Evolutionary conservation across 306 rosid species (phyloP).

Genomic region (Arachis stenosperma): DNA sequence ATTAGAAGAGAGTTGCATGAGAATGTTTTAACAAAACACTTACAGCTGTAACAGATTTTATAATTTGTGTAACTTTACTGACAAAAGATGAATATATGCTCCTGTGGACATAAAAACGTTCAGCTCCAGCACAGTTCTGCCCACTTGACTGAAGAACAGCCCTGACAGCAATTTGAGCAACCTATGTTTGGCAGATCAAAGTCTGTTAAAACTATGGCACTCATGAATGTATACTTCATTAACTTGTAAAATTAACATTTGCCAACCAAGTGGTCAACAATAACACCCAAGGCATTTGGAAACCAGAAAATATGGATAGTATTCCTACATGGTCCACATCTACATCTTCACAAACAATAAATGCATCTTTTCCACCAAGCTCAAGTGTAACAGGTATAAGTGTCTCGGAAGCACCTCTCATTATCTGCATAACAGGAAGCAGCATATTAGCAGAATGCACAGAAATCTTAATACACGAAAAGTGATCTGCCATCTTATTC

Average conservation of each 20-base stretch:
- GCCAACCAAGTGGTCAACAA: conserved; percentile 27
- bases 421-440: conserved; percentile 69
- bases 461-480: conserved; percentile 28
- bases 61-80: conserved; percentile 69
- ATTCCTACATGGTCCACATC: conserved; percentile 83
- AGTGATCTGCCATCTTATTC: conserved; percentile 18
- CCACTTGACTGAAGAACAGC: conserved; percentile 95
- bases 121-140: conserved; percentile 98
- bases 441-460: conserved; percentile 27
- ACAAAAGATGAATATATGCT: conserved; percentile 76
- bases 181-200: conserved; percentile 57
- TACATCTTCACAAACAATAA: conserved; percentile 90
- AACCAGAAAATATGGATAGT: conserved; percentile 35
- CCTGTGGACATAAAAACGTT: conserved; percentile 88
- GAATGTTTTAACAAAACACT: conserved; percentile 44
- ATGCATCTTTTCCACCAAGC: conserved; percentile 99
- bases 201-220: conserved; percentile 37
- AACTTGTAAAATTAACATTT: conserved; percentile 24
- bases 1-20: conserved; percentile 30
- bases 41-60: conserved; percentile 86
- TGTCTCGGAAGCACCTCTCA: conserved; percentile 85
- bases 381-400: conserved; percentile 92
- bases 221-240: conserved; percentile 26
- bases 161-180: conserved; percentile 90
- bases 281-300: conserved; percentile 33